phyloP scores from a whole-genome alignment of 2,329 filamentous ascomycete genomes.

The Fusarium clavum region DNA sequence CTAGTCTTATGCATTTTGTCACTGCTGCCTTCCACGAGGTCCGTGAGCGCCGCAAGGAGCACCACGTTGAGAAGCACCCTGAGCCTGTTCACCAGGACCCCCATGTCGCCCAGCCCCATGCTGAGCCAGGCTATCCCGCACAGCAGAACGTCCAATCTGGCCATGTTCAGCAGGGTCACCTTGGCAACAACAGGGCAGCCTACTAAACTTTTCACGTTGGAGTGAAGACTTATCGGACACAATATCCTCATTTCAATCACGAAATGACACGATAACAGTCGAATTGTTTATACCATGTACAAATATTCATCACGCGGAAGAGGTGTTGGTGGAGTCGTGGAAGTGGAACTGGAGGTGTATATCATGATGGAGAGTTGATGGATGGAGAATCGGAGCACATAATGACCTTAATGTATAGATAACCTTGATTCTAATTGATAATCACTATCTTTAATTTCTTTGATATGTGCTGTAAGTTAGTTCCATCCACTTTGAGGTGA shows the following conservation, averaged over 20 bases:
- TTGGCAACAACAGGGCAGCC: no score
- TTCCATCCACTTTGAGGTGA: no score
- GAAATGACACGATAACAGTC: no score
- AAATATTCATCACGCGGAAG: accelerated
- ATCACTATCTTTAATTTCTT: no score
- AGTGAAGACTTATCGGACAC: no score
- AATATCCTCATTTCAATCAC: no score
- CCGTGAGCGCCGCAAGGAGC: background rate
- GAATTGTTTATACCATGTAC: background rate
- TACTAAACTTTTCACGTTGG: no score
- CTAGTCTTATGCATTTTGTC: conserved; percentile 7
- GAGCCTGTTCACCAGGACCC: background rate
- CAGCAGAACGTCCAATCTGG: no score
- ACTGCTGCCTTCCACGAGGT: conserved; percentile 29
- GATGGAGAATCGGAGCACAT: background rate
- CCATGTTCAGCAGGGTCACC: no score
- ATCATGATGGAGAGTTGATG: background rate
- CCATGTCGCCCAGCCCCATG: no score
- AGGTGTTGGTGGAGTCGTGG: background rate
- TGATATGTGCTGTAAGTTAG: no score
- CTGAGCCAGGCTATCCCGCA: no score
- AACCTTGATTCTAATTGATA: accelerated
- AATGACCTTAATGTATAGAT: background rate
- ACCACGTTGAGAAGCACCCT: background rate
- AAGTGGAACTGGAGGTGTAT: background rate